Evolutionary conservation across 78 protist genomes (phyloP).

Genomic region (Tieghemostelium lacteum): DNA sequence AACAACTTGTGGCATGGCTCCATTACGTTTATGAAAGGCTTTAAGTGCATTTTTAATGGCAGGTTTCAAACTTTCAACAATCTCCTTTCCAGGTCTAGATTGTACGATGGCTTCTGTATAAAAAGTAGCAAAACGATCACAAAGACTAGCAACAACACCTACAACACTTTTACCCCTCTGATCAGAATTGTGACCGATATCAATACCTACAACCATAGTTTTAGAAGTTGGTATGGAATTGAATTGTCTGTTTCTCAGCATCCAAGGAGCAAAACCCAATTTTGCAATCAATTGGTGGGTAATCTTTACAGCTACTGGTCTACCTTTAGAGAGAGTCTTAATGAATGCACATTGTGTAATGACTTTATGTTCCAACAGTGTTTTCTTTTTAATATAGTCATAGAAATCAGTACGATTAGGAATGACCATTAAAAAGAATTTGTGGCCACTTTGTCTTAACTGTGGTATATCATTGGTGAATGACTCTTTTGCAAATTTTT

Average conservation of each 20-base stretch:
- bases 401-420: not conserved
- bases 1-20: constrained; percentile 1
- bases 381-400: constrained; percentile 1
- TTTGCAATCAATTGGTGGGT: constrained; percentile 37
- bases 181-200: constrained; percentile 54
- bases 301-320: constrained; percentile 7
- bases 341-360: constrained; percentile 38
- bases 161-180: constrained; percentile 27
- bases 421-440: not conserved
- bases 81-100: constrained; percentile 34
- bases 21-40: not conserved
- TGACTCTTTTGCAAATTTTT: not conserved
- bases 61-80: not conserved
- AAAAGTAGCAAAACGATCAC: not conserved
- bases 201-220: constrained; percentile 52
- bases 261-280: constrained; percentile 50
- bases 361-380: not conserved
- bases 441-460: not conserved
- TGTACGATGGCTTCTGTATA: constrained; percentile 18
- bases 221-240: not conserved
- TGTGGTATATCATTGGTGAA: not conserved
- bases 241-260: not conserved
- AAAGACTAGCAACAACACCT: constrained; percentile 7
- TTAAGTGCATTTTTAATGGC: not conserved
- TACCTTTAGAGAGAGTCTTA: constrained; percentile 1